Base-by-base conservation (phyloP, 129 eudicot genomes). In the Scalesia atractyloides region DNA sequence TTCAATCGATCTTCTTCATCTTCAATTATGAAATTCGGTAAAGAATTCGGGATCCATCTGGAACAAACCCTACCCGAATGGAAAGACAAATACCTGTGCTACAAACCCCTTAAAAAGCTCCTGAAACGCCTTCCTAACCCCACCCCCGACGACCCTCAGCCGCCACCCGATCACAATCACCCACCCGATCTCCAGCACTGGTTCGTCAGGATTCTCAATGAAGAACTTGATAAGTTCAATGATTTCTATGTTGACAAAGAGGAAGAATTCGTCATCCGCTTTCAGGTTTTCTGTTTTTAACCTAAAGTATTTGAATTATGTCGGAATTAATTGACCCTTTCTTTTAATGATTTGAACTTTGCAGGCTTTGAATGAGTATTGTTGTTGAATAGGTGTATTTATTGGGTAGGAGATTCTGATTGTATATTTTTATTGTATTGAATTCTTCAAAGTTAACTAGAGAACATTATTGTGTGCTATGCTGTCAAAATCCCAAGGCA, bases 51-150 rank as follows among this genome's bases (percentile, higher is more conserved):
- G 3, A 90, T 73, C 66, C 98, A 90, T 81, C 73, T 94, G 73
- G 98, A 90, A 64, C 88, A 90, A 82, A 87, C 97, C 63, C 85
- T 94, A 52, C 98, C 98, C 1, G 98, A 88, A 70, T 94, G 98
- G 98, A 90, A 89, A 52, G 98, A 93, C 87, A 82, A 90, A 69
- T 93, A 87, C 74, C 63, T 93, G 74, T 90, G 90, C 48, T 93
- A 93, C 91, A 93, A 93, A 77, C 85, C 84, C 66, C 85, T 93
- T 58, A 93, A 93, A 69, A 93, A 93, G 49, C 89, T 92, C 48
- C 91, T 92, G 46, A 92, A 92, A 66, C 67, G 46, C 77, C 77
- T 78, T 19, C 82, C 73, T 3, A 78, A 80, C 22, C 91, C 89
- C 33, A 47, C 79, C 64, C 54, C 84, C 49, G 79, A 53, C 13